A percentile compares a stretch with the other conserved stretches of the same genome.
These are phyloP conservation scores for Emmonsiellopsis sp. DNA, from an alignment of 2,329 filamentous ascomycete genomes.

Conservation along the genomic window DNA sequence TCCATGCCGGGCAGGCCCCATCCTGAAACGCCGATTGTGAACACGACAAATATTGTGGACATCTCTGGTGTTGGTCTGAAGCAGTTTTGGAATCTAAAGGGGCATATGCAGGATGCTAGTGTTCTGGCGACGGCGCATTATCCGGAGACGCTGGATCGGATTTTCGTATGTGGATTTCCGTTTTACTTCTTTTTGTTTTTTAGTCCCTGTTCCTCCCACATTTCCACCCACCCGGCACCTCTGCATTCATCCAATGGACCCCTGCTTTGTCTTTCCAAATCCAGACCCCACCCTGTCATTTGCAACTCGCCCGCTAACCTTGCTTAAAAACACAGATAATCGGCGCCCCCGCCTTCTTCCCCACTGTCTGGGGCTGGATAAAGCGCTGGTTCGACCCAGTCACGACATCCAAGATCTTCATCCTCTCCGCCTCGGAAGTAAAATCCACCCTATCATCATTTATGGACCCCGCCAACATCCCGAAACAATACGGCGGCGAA, in stretches of 20 bases:
- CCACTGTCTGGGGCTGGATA: slow-evolving; percentile 84
- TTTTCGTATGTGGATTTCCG: slow-evolving; percentile 44
- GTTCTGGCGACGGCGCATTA: slow-evolving; percentile 86
- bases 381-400: slow-evolving; percentile 94
- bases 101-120: slow-evolving; percentile 87
- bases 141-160: slow-evolving; percentile 82
- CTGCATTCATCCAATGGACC: neutral
- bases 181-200: neutral
- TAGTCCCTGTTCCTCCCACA: neutral
- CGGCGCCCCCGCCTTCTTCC: slow-evolving; percentile 82
- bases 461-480: slow-evolving; percentile 74
- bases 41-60: slow-evolving; percentile 92
- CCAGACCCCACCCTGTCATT: too few species aligned
- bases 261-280: slow-evolving; percentile 7
- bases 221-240: neutral
- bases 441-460: slow-evolving; percentile 67
- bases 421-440: slow-evolving; percentile 65
- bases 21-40: slow-evolving; percentile 75
- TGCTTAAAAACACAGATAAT: slow-evolving; percentile 51
- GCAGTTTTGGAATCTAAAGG: slow-evolving; percentile 92
- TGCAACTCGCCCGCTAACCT: neutral
- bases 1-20: slow-evolving; percentile 66
- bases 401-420: slow-evolving; percentile 93
- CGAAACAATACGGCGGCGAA: slow-evolving; percentile 79
- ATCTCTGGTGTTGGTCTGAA: slow-evolving; percentile 78